phyloP scores from a whole-genome alignment of 2,329 filamentous ascomycete genomes.

The Ascochyta viciae-villosae region DNA sequence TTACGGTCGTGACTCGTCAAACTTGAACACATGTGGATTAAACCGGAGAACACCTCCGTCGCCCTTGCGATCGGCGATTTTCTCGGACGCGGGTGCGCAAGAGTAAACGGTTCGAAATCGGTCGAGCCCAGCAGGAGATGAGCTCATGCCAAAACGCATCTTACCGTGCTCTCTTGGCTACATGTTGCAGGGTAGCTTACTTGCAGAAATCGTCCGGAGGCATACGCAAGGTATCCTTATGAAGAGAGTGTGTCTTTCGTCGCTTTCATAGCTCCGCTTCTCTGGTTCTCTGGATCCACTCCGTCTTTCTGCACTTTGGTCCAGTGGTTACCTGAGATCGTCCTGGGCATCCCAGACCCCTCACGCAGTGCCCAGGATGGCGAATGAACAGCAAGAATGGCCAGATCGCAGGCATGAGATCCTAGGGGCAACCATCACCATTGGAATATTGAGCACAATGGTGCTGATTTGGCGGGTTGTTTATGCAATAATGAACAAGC shows the following conservation, averaged over 20 bases:
- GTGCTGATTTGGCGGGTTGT: conserved; percentile 32
- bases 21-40: neutral
- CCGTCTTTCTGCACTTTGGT: conserved; percentile 4
- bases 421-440: conserved; percentile 20
- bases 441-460: conserved; percentile 25
- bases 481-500: conserved; percentile 25
- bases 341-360: conserved; percentile 6
- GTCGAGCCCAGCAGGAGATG: neutral
- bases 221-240: neutral
- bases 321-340: conserved; percentile 8
- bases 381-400: conserved; percentile 21
- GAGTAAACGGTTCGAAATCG: conserved; percentile 1
- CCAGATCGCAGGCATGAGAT: conserved; percentile 27
- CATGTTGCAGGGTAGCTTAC: neutral
- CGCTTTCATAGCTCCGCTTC: conserved; percentile 7
- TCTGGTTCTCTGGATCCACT: neutral
- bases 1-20: neutral
- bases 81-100: neutral
- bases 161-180: conserved; percentile 9
- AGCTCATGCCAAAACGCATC: neutral
- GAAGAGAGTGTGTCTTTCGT: conserved; percentile 3
- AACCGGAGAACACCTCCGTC: neutral
- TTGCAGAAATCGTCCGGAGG: neutral
- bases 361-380: conserved; percentile 15
- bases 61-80: neutral